A percentile compares a stretch with the other conserved stretches of the same genome.
Conservation (phyloP, 1,139 yeast species). For the Fermentozyma sake region DNA sequence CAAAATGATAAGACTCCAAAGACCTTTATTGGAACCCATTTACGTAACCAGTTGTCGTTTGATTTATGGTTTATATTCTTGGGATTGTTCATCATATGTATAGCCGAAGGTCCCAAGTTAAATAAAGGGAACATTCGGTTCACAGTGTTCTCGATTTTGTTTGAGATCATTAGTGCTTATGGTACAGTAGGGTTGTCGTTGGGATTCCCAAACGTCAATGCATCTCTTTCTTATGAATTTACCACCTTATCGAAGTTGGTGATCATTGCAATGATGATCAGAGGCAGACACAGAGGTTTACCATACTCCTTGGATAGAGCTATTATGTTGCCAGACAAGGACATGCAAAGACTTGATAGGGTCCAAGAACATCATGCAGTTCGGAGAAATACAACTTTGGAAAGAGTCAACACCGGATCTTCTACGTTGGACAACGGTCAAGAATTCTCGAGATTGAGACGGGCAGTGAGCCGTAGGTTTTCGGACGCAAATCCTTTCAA, state of each 20-base stretch:
- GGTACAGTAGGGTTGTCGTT: slow-evolving; percentile 92
- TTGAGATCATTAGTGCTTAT: slow-evolving; percentile 91
- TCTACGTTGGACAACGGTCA: slow-evolving; percentile 8
- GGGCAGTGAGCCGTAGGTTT: slow-evolving; percentile 1
- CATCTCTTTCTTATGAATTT: slow-evolving; percentile 74
- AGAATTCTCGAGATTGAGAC: slow-evolving; percentile 3
- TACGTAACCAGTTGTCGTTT: slow-evolving; percentile 85
- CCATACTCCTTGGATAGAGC: slow-evolving; percentile 95
- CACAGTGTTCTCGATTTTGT: slow-evolving; percentile 66
- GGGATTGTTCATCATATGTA: slow-evolving; percentile 80
- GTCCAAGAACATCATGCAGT: slow-evolving; percentile 58
- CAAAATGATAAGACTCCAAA: slow-evolving; percentile 34
- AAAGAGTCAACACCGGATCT: slow-evolving; percentile 11
- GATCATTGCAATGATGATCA: slow-evolving; percentile 80
- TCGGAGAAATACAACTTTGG: slow-evolving; percentile 30
- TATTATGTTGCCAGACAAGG: slow-evolving; percentile 75
- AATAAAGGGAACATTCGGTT: slow-evolving; percentile 46
- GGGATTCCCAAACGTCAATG: slow-evolving; percentile 65
- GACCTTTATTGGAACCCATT: slow-evolving; percentile 82
- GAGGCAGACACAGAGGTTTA: slow-evolving; percentile 96
- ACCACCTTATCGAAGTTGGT: slow-evolving; percentile 73
- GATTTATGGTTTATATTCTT: slow-evolving; percentile 92
- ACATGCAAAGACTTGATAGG: slow-evolving; percentile 62
- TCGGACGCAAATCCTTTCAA: slow-evolving; percentile 1
- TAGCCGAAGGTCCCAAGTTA: slow-evolving; percentile 72